Conservation (phyloP, 2,329 filamentous ascomycete species). For the Leptodontidium sp. region DNA sequence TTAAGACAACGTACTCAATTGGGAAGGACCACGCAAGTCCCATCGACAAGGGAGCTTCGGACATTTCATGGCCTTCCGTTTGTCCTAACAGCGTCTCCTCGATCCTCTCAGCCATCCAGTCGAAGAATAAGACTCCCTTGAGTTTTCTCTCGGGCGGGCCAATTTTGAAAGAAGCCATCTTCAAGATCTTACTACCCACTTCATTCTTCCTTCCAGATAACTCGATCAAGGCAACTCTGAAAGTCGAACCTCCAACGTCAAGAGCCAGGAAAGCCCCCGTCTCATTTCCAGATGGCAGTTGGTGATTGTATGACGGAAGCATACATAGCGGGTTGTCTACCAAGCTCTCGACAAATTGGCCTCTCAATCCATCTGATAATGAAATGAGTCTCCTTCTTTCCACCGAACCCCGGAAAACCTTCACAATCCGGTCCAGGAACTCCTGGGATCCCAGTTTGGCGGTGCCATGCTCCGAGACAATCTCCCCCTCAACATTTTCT, state of each 20-base stretch:
- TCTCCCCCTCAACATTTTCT: constrained; percentile 32
- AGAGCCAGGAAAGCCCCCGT: constrained; percentile 67
- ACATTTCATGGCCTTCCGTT: constrained; percentile 49
- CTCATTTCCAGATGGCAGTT: constrained; percentile 68
- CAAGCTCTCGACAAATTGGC: constrained; percentile 63
- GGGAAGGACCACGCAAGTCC: constrained; percentile 76
- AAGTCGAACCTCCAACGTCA: constrained; percentile 74
- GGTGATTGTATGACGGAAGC: constrained; percentile 72
- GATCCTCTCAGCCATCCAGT: constrained; percentile 72
- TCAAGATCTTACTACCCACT: constrained; percentile 60
- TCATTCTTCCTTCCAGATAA: constrained; percentile 57
- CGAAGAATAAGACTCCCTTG: constrained; percentile 67
- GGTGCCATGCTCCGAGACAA: constrained; percentile 14
- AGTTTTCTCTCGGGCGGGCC: constrained; percentile 62
- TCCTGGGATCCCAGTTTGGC: constrained; percentile 47
- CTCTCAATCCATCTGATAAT: constrained; percentile 60
- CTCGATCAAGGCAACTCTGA: constrained; percentile 70
- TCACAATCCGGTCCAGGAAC: constrained; percentile 65
- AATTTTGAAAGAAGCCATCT: constrained; percentile 64
- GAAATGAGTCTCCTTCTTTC: constrained; percentile 51
- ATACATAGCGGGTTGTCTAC: constrained; percentile 63
- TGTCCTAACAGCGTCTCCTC: constrained; percentile 61
- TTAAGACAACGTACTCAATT: constrained; percentile 62
- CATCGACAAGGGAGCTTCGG: constrained; percentile 57
- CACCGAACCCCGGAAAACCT: constrained; percentile 58